Evolutionary conservation across 2,329 filamentous ascomycete genomes (phyloP).

Genomic region (Magnaporthiopsis incrustans): DNA sequence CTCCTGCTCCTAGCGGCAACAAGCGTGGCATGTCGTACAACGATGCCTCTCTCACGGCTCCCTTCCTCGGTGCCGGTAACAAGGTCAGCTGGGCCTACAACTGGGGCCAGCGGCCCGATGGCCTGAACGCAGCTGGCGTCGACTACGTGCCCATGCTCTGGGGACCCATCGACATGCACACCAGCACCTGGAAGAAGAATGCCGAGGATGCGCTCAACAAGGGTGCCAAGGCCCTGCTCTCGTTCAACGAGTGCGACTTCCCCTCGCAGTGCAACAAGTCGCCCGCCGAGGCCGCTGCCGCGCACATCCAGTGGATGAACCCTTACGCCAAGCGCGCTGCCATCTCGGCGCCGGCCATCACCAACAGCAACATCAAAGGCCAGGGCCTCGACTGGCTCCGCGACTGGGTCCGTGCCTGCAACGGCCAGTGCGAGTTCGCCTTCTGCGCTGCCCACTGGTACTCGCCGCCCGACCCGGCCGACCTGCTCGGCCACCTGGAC

Average conservation of each 20-base stretch:
- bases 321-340: slow-evolving; percentile 42
- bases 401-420: slow-evolving; percentile 43
- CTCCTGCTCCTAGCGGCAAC: slow-evolving; percentile 16
- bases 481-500: slow-evolving; percentile 48
- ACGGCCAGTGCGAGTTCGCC: slow-evolving; percentile 43
- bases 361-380: slow-evolving; percentile 43
- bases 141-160: slow-evolving; percentile 61
- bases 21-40: slow-evolving; percentile 69
- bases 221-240: slow-evolving; percentile 50
- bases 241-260: slow-evolving; percentile 67
- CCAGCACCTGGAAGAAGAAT: slow-evolving; percentile 39
- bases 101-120: slow-evolving; percentile 45
- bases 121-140: slow-evolving; percentile 33
- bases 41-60: slow-evolving; percentile 40
- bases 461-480: slow-evolving; percentile 35
- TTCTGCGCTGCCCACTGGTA: slow-evolving; percentile 61
- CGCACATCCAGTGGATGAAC: slow-evolving; percentile 48
- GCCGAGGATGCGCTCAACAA: slow-evolving; percentile 42
- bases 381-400: slow-evolving; percentile 50
- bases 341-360: slow-evolving; percentile 51
- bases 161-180: slow-evolving; percentile 39
- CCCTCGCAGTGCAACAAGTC: slow-evolving; percentile 49
- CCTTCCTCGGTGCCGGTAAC: slow-evolving; percentile 34
- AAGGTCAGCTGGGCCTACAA: slow-evolving; percentile 58
- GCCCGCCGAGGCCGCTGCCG: slow-evolving; percentile 40